Conservation (phyloP, 108 stramenopile species). For the Ochromonas danica region DNA sequence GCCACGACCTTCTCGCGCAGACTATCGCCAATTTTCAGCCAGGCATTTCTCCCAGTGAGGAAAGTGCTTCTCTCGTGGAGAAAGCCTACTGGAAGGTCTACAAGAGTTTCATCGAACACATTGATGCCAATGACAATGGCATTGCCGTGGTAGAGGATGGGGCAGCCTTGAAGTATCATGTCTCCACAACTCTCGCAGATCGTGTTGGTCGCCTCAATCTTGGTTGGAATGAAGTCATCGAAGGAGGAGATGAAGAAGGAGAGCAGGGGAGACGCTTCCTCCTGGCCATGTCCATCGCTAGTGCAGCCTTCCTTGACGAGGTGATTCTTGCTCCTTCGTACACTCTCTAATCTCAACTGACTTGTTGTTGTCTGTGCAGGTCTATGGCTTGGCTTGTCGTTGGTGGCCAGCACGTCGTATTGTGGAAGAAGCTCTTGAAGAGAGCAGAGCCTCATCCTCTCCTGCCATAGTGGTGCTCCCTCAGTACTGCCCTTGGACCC, state of each 20-base stretch:
- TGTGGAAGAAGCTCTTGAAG: constrained; percentile 72
- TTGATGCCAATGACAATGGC: constrained; percentile 98
- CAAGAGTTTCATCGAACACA: constrained; percentile 82
- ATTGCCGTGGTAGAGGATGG: constrained; percentile 71
- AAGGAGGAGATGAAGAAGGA: constrained; percentile 65
- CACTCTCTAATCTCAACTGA: no score
- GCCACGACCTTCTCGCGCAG: constrained; percentile 58
- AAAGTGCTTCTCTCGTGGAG: constrained; percentile 41
- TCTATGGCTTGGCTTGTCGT: no score
- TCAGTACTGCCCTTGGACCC: constrained; percentile 85
- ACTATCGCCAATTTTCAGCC: neutral
- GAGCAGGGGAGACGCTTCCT: no score
- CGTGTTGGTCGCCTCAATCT: constrained; percentile 85
- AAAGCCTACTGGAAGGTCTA: constrained; percentile 72
- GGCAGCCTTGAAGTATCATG: constrained; percentile 66
- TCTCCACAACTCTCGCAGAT: constrained; percentile 74
- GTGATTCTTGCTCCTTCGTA: no score
- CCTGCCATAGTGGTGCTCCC: constrained; percentile 75
- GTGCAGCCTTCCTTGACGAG: constrained; percentile 74
- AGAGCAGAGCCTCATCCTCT: no score
- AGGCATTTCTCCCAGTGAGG: neutral
- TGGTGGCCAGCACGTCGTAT: constrained; percentile 84
- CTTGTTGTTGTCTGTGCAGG: no score
- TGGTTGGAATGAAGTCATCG: constrained; percentile 80
- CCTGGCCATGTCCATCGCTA: constrained; percentile 74